Evolutionary conservation across 495 filamentous ascomycete species (phyloP).

Genomic region (Penicillium tannophilum): DNA sequence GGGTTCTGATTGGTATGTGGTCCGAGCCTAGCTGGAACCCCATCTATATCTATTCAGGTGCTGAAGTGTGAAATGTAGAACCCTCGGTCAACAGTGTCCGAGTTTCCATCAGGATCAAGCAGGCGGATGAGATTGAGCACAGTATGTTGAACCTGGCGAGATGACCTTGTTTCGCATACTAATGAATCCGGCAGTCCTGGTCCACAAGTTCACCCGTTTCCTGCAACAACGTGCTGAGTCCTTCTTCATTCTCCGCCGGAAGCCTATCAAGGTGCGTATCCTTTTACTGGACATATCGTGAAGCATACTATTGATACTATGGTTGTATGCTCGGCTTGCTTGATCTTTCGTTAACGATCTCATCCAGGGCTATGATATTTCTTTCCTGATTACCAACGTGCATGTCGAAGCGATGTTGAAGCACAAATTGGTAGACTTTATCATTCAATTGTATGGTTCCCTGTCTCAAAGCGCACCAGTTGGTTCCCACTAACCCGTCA

Average conservation of each 20-base stretch:
- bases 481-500: background rate
- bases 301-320: background rate
- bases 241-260: conserved; percentile 94
- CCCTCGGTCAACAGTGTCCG: conserved; percentile 94
- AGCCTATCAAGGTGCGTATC: conserved; percentile 79
- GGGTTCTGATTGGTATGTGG: conserved; percentile 60
- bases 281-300: background rate
- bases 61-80: conserved; percentile 47
- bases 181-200: conserved; percentile 46
- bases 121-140: conserved; percentile 97
- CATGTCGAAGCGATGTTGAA: conserved; percentile 98
- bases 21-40: background rate
- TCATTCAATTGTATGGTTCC: conserved; percentile 57
- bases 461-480: background rate
- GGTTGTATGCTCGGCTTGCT: background rate
- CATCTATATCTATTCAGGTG: background rate
- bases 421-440: conserved; percentile 97
- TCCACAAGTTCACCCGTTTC: conserved; percentile 98
- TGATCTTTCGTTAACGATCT: conserved; percentile 15
- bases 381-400: conserved; percentile 96
- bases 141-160: conserved; percentile 45
- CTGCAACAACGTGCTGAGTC: conserved; percentile 94
- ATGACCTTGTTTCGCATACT: background rate
- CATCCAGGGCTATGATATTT: conserved; percentile 92
- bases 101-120: conserved; percentile 97